Conservation (phyloP, 805 yeast species). For the Yarrowia sp. region DNA sequence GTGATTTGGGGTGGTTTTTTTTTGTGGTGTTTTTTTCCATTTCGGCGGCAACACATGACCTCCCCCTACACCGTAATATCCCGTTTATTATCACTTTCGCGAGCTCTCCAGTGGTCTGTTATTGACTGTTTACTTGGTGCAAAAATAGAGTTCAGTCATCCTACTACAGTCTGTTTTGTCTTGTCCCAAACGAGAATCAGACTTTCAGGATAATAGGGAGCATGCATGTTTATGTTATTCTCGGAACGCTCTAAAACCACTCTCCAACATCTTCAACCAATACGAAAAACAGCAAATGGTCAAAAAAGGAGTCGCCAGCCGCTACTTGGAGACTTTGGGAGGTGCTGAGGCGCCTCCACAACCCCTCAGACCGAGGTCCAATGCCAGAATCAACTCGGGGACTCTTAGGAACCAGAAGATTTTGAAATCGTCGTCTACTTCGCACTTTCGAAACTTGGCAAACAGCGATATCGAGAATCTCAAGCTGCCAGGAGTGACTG, state of each 20-base stretch:
- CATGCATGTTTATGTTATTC: not conserved
- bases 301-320: conserved; percentile 24
- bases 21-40: no score
- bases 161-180: conserved; percentile 9
- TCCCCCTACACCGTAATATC: no score
- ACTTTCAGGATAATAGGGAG: conserved; percentile 6
- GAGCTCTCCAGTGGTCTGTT: not conserved
- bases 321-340: conserved; percentile 23
- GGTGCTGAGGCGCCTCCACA: conserved; percentile 15
- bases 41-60: no score
- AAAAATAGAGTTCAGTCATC: no score
- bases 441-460: conserved; percentile 16
- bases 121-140: not conserved
- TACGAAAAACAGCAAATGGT: conserved; percentile 21
- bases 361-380: conserved; percentile 3
- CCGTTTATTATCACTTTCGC: no score
- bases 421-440: conserved; percentile 7
- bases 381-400: conserved; percentile 18
- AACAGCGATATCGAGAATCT: conserved; percentile 29
- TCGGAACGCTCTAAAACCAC: not conserved
- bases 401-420: conserved; percentile 16
- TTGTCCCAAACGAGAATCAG: not conserved
- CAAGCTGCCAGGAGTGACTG: conserved; percentile 37
- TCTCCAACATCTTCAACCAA: not conserved
- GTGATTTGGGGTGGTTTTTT: no score